phyloP scores from a whole-genome alignment of 2,329 filamentous ascomycete species.

The Kalaharituber pfeilii region DNA sequence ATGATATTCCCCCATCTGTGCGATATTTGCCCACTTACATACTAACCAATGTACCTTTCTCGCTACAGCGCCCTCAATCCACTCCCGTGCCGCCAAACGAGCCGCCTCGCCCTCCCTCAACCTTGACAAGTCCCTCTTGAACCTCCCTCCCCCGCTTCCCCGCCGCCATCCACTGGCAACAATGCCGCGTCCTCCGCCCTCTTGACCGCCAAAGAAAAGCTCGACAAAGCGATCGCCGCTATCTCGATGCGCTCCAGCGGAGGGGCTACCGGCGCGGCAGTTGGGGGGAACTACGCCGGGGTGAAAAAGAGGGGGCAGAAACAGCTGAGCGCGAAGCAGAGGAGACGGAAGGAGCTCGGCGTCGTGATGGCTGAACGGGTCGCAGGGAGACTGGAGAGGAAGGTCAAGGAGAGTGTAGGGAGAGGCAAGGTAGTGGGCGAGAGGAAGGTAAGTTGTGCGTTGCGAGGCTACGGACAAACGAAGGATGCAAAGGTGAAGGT shows the following conservation, averaged over 20 bases:
- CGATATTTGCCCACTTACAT: too few species aligned
- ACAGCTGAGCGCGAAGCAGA: conserved; percentile 11
- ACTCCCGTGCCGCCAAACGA: conserved; percentile 57
- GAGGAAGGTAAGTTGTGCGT: neutral
- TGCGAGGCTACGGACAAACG: neutral
- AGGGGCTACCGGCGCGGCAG: neutral
- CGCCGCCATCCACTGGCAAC: conserved; percentile 21
- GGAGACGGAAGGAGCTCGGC: conserved; percentile 9
- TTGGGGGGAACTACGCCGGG: neutral
- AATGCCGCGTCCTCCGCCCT: conserved; percentile 22
- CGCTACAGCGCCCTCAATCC: conserved; percentile 41
- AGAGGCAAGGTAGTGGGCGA: neutral
- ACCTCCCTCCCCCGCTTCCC: conserved; percentile 30
- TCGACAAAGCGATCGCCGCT: conserved; percentile 13
- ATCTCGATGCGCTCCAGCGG: conserved; percentile 5
- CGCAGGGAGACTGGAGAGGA: conserved; percentile 9
- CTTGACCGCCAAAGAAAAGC: conserved; percentile 8
- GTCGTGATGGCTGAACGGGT: conserved; percentile 12
- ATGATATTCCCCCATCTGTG: neutral
- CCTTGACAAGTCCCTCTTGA: conserved; percentile 53
- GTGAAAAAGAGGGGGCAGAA: conserved; percentile 9
- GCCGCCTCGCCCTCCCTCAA: conserved; percentile 52
- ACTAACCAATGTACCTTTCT: neutral
- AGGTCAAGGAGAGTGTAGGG: conserved; percentile 1
- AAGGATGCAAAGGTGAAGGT: neutral